These are phyloP conservation scores for Gossypium schwendimanii DNA, from an alignment of 441 rosid genomes.

Conservation along the genomic window DNA sequence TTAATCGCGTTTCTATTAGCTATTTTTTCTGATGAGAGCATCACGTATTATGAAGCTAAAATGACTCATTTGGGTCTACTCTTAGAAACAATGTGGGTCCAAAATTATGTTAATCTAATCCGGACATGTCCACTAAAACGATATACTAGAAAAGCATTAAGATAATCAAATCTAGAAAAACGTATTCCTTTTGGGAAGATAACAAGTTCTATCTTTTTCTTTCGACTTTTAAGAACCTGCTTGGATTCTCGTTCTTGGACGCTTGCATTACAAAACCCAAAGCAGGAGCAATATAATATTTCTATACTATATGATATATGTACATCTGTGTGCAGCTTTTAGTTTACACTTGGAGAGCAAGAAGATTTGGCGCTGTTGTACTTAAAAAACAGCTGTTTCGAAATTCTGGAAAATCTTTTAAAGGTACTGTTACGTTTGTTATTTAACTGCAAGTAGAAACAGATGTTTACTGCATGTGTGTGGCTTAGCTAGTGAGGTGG, in stretches of 20 bases:
- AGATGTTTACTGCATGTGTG: too few species aligned
- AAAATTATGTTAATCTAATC: neutral
- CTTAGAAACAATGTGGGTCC: neutral
- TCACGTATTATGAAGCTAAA: neutral
- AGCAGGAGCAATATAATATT: neutral
- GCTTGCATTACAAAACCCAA: constrained; percentile 6
- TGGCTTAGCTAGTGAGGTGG: too few species aligned
- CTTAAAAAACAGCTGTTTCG: neutral
- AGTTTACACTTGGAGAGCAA: constrained; percentile 11
- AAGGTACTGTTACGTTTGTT: neutral
- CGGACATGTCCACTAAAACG: neutral
- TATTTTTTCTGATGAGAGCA: neutral
- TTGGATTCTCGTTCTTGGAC: constrained; percentile 5
- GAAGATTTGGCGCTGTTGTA: neutral
- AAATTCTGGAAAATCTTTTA: neutral
- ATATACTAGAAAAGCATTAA: neutral
- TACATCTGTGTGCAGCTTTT: constrained; percentile 20
- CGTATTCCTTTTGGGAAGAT: constrained; percentile 9
- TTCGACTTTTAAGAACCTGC: constrained; percentile 6
- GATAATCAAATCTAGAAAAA: constrained; percentile 11
- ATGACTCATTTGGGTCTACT: neutral
- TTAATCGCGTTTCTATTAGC: neutral
- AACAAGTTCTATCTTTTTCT: constrained; percentile 26
- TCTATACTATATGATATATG: neutral
- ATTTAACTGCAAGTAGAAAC: neutral